Percentiles rank a stretch among this genome's conserved stretches.
phyloP scores from a whole-genome alignment of 148 eudicot genomes.

The Cornus suecica region DNA sequence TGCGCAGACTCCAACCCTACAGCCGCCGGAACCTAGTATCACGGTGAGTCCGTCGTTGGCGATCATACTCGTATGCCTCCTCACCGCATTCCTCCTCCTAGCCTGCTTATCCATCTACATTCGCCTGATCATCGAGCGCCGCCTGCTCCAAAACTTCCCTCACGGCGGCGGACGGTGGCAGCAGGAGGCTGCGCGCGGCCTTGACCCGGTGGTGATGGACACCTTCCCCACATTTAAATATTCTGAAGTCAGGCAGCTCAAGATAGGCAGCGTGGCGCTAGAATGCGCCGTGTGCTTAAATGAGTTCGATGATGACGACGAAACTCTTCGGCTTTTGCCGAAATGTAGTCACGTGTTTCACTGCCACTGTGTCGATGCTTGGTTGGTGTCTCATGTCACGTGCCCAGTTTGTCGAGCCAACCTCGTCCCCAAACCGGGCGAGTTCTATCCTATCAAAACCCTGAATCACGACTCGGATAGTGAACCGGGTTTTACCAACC shows the following conservation, averaged over 20 bases:
- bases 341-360: slow-evolving; percentile 59
- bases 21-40: slow-evolving; percentile 2
- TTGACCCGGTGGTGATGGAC: slow-evolving; percentile 28
- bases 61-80: slow-evolving; percentile 30
- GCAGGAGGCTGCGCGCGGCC: slow-evolving; percentile 15
- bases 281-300: slow-evolving; percentile 60
- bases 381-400: slow-evolving; percentile 41
- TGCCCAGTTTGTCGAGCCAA: slow-evolving; percentile 55
- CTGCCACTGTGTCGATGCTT: slow-evolving; percentile 38
- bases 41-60: slow-evolving; percentile 26
- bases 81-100: slow-evolving; percentile 26
- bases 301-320: slow-evolving; percentile 36
- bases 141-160: not conserved
- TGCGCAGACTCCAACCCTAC: not conserved
- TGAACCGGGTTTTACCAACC: not conserved
- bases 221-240: slow-evolving; percentile 43
- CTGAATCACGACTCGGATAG: slow-evolving; percentile 1
- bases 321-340: slow-evolving; percentile 36
- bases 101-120: slow-evolving; percentile 35
- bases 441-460: not conserved
- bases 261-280: slow-evolving; percentile 23
- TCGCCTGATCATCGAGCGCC: slow-evolving; percentile 29
- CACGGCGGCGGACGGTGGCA: slow-evolving; percentile 1
- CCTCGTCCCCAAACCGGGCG: slow-evolving; percentile 18
- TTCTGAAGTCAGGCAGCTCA: slow-evolving; percentile 42